Percentiles rank a stretch among this genome's conserved stretches.
These are phyloP conservation scores for Colletotrichum liriopes DNA, from an alignment of 2,329 filamentous ascomycete species.

Conservation along the genomic window DNA sequence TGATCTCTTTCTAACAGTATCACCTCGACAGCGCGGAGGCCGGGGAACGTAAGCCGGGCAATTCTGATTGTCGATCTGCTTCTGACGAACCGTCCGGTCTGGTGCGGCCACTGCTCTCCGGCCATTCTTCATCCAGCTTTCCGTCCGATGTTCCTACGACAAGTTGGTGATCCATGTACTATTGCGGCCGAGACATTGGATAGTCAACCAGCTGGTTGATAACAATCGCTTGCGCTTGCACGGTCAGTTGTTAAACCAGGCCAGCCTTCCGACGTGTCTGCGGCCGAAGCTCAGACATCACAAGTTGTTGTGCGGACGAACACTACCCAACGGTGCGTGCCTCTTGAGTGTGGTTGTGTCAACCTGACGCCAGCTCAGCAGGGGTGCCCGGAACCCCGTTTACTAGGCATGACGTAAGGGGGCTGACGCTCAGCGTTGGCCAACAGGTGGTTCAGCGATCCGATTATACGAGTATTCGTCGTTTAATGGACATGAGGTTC, in stretches of 20 bases:
- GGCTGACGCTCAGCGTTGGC: slow-evolving; percentile 13
- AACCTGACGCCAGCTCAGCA: slow-evolving; percentile 26
- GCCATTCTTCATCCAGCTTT: not conserved
- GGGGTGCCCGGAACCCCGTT: slow-evolving; percentile 14
- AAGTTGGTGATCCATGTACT: not conserved
- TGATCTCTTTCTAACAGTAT: slow-evolving; percentile 30
- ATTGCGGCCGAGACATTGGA: not conserved
- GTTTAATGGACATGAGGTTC: not conserved
- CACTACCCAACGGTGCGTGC: not conserved
- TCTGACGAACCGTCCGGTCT: slow-evolving; percentile 24
- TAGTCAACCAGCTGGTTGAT: not conserved
- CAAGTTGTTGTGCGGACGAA: not conserved
- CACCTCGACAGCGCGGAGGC: not conserved
- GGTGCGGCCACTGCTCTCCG: not conserved
- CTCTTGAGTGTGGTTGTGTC: not conserved
- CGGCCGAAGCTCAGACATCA: not conserved
- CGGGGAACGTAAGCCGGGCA: not conserved
- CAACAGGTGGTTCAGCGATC: not conserved
- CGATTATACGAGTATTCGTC: not conserved
- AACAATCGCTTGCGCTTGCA: not conserved
- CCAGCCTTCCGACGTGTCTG: slow-evolving; percentile 11
- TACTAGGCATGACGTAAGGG: slow-evolving; percentile 29
- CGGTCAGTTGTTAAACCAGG: not conserved
- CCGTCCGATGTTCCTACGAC: not conserved
- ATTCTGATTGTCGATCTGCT: not conserved